These are phyloP conservation scores for Salix purpurea DNA, from an alignment of 345 rosid species.

Conservation along the genomic window DNA sequence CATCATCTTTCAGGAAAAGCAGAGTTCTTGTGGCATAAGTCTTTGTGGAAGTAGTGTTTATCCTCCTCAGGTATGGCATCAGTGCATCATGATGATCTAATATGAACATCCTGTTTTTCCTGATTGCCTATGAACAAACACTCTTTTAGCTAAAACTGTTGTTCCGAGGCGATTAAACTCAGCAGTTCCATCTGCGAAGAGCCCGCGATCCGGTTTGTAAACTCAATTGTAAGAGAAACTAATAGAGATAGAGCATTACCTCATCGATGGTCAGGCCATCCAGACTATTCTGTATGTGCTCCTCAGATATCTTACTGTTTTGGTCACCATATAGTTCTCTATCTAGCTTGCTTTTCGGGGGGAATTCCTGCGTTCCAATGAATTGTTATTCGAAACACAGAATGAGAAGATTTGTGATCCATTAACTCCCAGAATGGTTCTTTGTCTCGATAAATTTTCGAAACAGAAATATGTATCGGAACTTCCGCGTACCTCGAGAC, in stretches of 20 bases:
- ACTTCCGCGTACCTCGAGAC: slow-evolving; percentile 22
- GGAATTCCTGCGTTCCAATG: slow-evolving; percentile 29
- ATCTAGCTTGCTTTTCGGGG: slow-evolving; percentile 34
- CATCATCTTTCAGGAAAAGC: slow-evolving; percentile 71
- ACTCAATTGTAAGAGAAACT: background rate
- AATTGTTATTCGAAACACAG: background rate
- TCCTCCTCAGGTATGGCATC: slow-evolving; percentile 65
- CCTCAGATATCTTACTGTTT: slow-evolving; percentile 28
- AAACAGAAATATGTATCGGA: too few relatives aligned
- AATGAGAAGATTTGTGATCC: background rate
- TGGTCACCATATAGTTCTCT: slow-evolving; percentile 29
- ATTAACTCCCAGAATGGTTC: background rate
- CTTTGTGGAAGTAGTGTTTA: slow-evolving; percentile 57
- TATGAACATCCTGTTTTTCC: slow-evolving; percentile 59
- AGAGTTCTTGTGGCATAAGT: slow-evolving; percentile 74
- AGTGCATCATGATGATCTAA: slow-evolving; percentile 76
- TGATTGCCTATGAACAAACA: slow-evolving; percentile 46
- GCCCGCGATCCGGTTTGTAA: background rate
- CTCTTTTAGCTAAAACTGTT: background rate
- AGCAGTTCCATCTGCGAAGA: background rate
- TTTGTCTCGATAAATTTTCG: background rate
- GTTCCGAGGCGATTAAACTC: too few relatives aligned
- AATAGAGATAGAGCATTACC: slow-evolving; percentile 13
- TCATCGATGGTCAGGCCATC: slow-evolving; percentile 21
- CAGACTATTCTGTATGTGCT: slow-evolving; percentile 22